Base-by-base conservation (phyloP, 177 flowering plant genomes). In the Telopea speciosissima region DNA sequence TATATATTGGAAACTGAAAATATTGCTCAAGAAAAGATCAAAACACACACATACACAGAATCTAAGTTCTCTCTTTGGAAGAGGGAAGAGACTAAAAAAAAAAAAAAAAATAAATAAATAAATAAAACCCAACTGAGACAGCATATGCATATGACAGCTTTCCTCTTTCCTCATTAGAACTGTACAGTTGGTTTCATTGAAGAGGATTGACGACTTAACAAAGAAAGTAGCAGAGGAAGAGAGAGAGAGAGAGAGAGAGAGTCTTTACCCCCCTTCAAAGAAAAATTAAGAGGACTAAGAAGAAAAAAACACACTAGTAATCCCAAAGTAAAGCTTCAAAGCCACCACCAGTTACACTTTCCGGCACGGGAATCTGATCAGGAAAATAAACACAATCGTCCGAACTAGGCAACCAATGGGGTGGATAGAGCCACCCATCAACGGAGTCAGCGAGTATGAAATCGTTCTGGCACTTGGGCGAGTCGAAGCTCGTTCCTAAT, bases 221-320 rank as follows among this genome's bases (percentile, higher is more conserved):
- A 28, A 28, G 31, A 28, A 28, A 2, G 4, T 28, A 4, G 31
- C 31, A 28, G 31, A 4, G 31, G 4, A 28, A 4, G 31, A 28
- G 31, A 28, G 31, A 58, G 28, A 59, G 40, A 5, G 40, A 4
- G 31, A 28, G 31, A 28, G 31, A 58, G 28, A 59, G 40, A 5
- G 40, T 5, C 17, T 4, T 66, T 21, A 59, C 14, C 81, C 14
- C 81, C 84, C 80, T 79, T 71, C 54, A 72, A 75, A 68, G 69
- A 77, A 81, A 82, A 78, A 74, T 59, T 10, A 71, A 63, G 73
- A 77, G 76, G 79, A 77, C 73, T 1, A 58, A 58, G 24, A 28
- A 59, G 0, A 63, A 16, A 54, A 65, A 11, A 28, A 24, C 56
- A 66, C 54, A 24, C 31, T 62, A 62, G 19, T 62, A 62, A 62